Conservation (phyloP, 768 basidiomycete species). For the Tubosaeta sp. region DNA sequence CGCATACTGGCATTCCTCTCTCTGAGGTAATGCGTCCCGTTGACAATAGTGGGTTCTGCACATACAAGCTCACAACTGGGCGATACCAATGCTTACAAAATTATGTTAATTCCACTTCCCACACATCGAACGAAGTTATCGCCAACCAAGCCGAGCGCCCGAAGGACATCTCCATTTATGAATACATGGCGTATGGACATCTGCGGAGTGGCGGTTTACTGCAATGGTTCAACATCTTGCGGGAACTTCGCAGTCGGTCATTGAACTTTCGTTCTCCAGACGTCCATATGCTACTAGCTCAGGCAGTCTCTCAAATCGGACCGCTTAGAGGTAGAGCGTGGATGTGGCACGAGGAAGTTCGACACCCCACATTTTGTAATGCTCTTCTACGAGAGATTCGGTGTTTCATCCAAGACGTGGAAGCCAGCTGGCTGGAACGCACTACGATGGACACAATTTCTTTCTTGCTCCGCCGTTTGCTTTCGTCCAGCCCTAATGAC, state of each 20-base stretch:
- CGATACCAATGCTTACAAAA: constrained; percentile 35
- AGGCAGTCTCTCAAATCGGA: constrained; percentile 43
- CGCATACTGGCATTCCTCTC: constrained; percentile 4
- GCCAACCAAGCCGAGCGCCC: constrained; percentile 40
- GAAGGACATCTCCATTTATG: constrained; percentile 39
- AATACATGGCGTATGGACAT: constrained; percentile 40
- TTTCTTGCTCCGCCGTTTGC: constrained; percentile 32
- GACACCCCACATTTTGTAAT: constrained; percentile 26
- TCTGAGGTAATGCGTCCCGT: constrained; percentile 5
- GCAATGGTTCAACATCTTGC: constrained; percentile 49
- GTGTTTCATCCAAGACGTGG: constrained; percentile 30
- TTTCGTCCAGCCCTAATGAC: constrained; percentile 18
- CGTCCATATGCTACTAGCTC: constrained; percentile 40
- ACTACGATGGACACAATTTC: constrained; percentile 30
- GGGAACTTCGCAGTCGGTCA: constrained; percentile 34
- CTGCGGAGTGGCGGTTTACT: constrained; percentile 41
- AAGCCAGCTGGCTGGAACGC: constrained; percentile 38
- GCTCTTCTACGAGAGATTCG: constrained; percentile 34
- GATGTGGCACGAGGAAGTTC: constrained; percentile 39
- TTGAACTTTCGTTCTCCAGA: constrained; percentile 37
- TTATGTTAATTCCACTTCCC: constrained; percentile 31
- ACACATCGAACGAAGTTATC: constrained; percentile 40
- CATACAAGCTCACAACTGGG: constrained; percentile 28
- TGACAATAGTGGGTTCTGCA: constrained; percentile 23
- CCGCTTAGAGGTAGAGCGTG: constrained; percentile 12